Evolutionary conservation across 176 grass and related monocot genomes (phyloP).

Genomic region (Musa acuminata): DNA sequence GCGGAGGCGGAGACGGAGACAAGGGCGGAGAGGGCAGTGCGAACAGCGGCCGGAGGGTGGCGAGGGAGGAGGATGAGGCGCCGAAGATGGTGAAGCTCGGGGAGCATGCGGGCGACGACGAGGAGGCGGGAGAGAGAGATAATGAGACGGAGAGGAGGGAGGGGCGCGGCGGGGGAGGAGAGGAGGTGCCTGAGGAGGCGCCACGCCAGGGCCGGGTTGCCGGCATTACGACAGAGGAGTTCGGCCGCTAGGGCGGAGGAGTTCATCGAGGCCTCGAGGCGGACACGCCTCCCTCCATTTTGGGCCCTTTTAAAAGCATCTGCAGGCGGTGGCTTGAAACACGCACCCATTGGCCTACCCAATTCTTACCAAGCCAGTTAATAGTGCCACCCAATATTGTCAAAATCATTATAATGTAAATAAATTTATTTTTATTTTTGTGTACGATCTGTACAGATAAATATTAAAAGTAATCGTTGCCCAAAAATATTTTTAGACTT

Average conservation of each 20-base stretch:
- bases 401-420: too few relatives aligned
- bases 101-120: conserved; percentile 29
- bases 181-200: conserved; percentile 55
- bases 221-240: conserved; percentile 16
- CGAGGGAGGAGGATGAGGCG: conserved; percentile 37
- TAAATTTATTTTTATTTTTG: too few relatives aligned
- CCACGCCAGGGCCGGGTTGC: conserved; percentile 40
- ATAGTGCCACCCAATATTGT: too few relatives aligned
- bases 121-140: conserved; percentile 41
- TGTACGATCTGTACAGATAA: too few relatives aligned
- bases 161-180: conserved; percentile 25
- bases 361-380: too few relatives aligned
- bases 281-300: not conserved
- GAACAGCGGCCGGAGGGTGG: conserved; percentile 28
- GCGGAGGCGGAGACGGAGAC: not conserved
- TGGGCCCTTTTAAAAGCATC: not conserved
- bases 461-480: too few relatives aligned
- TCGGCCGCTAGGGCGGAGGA: not conserved
- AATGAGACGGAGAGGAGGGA: conserved; percentile 22
- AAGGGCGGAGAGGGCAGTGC: conserved; percentile 5
- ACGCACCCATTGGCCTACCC: too few relatives aligned
- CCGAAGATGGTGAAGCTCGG: conserved; percentile 32
- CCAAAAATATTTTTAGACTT: too few relatives aligned
- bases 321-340: too few relatives aligned
- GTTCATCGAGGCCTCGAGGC: not conserved